These are phyloP conservation scores for Aspergillus unguis DNA, from an alignment of 2,329 filamentous ascomycete genomes.

Conservation along the genomic window DNA sequence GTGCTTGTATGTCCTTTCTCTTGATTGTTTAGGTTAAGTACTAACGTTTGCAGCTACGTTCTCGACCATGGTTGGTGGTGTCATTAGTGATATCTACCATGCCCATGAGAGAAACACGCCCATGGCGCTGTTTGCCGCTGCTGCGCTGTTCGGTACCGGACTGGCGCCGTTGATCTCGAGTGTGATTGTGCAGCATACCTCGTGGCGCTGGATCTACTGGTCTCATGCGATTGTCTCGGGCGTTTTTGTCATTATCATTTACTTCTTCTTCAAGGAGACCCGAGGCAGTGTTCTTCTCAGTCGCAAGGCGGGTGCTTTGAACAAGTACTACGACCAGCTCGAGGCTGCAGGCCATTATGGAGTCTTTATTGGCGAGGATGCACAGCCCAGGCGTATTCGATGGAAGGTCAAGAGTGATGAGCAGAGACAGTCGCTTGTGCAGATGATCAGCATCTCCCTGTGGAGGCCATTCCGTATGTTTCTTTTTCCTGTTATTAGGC, in stretches of 20 bases:
- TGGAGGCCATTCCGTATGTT: constrained; percentile 67
- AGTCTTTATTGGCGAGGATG: constrained; percentile 45
- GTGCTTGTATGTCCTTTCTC: constrained; percentile 56
- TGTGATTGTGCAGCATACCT: constrained; percentile 63
- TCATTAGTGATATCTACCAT: constrained; percentile 81
- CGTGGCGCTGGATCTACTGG: constrained; percentile 88
- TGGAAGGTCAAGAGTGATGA: constrained; percentile 81
- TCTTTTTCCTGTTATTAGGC: neutral
- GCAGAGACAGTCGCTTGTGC: constrained; percentile 63
- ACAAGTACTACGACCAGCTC: constrained; percentile 72
- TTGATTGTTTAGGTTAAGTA: constrained; percentile 2
- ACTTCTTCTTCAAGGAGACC: constrained; percentile 74
- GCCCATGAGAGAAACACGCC: constrained; percentile 77
- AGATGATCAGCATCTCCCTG: constrained; percentile 71
- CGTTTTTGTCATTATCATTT: constrained; percentile 61
- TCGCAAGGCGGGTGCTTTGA: constrained; percentile 68
- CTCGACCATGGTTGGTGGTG: constrained; percentile 87
- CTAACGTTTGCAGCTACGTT: constrained; percentile 52
- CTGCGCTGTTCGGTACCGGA: constrained; percentile 74
- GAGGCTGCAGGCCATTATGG: constrained; percentile 63
- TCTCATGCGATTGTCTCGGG: constrained; percentile 71
- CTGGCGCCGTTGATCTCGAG: constrained; percentile 70
- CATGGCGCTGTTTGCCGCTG: constrained; percentile 84
- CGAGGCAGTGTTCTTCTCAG: constrained; percentile 75
- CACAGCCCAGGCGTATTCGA: constrained; percentile 56